Conservation (phyloP, 1,284 basidiomycete genomes). For the Apiotrichum montevideense region DNA sequence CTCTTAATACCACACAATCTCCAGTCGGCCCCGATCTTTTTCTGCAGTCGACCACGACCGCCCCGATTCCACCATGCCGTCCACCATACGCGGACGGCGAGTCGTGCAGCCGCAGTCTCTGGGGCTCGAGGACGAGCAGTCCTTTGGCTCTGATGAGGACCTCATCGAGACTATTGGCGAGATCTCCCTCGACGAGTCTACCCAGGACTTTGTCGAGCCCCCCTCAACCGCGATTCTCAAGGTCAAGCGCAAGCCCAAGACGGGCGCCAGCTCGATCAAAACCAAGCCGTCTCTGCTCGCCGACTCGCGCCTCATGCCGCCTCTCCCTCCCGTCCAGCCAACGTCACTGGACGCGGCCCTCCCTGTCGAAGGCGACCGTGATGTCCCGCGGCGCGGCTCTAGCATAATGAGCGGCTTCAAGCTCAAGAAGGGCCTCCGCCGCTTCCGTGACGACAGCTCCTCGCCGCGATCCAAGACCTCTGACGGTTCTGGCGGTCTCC, state of each 20-base stretch:
- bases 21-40: too few species aligned
- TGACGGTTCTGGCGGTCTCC: neutral
- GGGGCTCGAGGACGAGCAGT: constrained; percentile 41
- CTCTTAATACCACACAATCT: too few species aligned
- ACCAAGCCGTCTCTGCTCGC: neutral
- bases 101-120: constrained; percentile 11
- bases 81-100: constrained; percentile 3
- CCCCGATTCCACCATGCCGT: neutral
- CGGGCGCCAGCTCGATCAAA: neutral
- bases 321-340: constrained; percentile 13
- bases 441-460: constrained; percentile 12
- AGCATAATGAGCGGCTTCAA: constrained; percentile 24
- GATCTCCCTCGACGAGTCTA: constrained; percentile 4
- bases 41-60: too few species aligned
- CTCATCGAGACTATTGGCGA: constrained; percentile 34
- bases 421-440: constrained; percentile 19
- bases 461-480: constrained; percentile 1
- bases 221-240: neutral
- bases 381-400: constrained; percentile 21
- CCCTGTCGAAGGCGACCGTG: neutral
- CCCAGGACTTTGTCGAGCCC: neutral
- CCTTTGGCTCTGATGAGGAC: constrained; percentile 38
- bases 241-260: neutral
- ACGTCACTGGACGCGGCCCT: constrained; percentile 6
- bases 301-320: constrained; percentile 11